Conservation (phyloP, 805 yeast genomes). For the Wickerhamiella lipophila region DNA sequence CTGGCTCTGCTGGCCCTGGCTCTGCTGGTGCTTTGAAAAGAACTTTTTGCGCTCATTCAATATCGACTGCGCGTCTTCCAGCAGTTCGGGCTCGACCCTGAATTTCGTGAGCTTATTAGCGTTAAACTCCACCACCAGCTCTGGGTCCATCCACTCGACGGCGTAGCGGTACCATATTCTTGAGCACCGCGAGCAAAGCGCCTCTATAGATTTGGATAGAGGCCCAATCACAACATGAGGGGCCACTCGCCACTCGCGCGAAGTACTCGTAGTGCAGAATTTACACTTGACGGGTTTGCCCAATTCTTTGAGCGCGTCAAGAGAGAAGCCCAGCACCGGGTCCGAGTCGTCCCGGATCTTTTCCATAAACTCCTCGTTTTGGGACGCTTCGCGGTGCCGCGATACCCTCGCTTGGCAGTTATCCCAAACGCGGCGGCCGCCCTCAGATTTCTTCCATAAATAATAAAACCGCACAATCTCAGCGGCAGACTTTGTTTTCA, state of each 20-base stretch:
- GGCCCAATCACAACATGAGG: constrained; percentile 44
- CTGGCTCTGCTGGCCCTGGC: too few species aligned
- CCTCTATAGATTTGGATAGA: constrained; percentile 34
- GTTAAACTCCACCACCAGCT: constrained; percentile 43
- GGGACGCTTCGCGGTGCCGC: constrained; percentile 31
- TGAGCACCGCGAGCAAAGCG: constrained; percentile 78
- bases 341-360: constrained; percentile 52
- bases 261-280: constrained; percentile 48
- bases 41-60: constrained; percentile 23
- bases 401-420: constrained; percentile 59
- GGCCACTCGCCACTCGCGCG: constrained; percentile 56
- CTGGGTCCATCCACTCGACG: constrained; percentile 71
- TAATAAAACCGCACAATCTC: constrained; percentile 81
- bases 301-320: constrained; percentile 34
- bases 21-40: constrained; percentile 12
- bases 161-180: constrained; percentile 85
- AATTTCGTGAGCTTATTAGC: constrained; percentile 39
- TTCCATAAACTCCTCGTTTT: constrained; percentile 30
- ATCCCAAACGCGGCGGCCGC: constrained; percentile 73
- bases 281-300: constrained; percentile 47
- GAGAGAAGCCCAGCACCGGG: constrained; percentile 53
- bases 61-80: constrained; percentile 37
- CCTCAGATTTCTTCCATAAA: constrained; percentile 77
- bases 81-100: constrained; percentile 47
- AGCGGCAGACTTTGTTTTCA: constrained; percentile 58